A percentile compares a stretch with the other conserved stretches of the same genome.
Evolutionary conservation across 768 basidiomycete species (phyloP).

Genomic region (Suillus variegatus): DNA sequence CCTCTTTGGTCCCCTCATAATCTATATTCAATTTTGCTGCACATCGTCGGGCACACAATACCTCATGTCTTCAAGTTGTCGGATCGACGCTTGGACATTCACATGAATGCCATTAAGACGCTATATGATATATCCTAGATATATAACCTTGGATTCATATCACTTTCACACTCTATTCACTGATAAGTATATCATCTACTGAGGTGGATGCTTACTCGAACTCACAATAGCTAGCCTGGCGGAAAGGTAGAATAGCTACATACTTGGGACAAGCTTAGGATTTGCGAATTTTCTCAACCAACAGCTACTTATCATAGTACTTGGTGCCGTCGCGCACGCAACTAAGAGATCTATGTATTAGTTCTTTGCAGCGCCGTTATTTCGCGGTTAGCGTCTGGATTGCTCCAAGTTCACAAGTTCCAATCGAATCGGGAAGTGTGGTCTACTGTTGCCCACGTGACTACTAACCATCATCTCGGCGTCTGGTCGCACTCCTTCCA

Average conservation of each 20-base stretch:
- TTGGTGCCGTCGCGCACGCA: neutral
- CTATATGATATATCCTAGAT: slow-evolving; percentile 6
- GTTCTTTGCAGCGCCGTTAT: neutral
- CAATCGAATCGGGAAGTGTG: neutral
- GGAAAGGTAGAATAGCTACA: neutral
- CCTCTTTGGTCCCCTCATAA: slow-evolving; percentile 10
- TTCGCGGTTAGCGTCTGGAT: neutral
- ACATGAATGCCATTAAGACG: neutral
- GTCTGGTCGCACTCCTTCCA: neutral
- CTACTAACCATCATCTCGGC: neutral
- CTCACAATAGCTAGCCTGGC: neutral
- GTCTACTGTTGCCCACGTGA: neutral
- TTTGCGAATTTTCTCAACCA: neutral
- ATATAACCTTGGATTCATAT: neutral
- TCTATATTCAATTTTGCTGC: neutral
- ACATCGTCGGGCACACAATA: neutral
- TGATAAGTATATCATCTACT: neutral
- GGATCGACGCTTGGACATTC: neutral
- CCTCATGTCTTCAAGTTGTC: neutral
- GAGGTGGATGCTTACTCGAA: neutral
- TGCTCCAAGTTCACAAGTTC: neutral
- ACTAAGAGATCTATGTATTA: neutral
- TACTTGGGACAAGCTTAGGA: neutral
- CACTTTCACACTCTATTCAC: neutral
- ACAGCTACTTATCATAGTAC: neutral